Base-by-base conservation (phyloP, 2,329 filamentous ascomycete genomes). In the Furcasterigmium sp. region DNA sequence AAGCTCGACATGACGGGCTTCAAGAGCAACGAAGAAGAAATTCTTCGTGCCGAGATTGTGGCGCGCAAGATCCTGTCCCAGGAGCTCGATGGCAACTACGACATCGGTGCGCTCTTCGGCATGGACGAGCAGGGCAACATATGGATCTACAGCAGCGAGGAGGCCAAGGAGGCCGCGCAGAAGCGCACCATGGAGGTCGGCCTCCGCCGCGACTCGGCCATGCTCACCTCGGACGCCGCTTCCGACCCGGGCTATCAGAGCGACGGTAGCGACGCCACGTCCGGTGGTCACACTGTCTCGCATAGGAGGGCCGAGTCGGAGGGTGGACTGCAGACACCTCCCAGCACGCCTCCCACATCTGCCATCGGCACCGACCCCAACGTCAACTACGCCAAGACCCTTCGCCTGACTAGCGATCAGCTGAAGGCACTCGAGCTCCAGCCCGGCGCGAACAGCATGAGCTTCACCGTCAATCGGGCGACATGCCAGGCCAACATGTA, bases 111-210 rank as follows among this genome's bases (percentile, higher is more conserved):
- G 2, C 74, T 98, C 23, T 95, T 98, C 54, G 93, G 91, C 11
- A 91, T 93, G 36, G 93, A 98, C 58, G 90, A 95, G 57, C 82
- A 93, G 46, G 93, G 93, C 7, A 98, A 98, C 56, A 74, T 98
- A n/a, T 97, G 93, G 91, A 97, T 98, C 52, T 98, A 98, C 68
- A 93, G 90, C 66, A 97, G 91, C 55, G 91, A 97, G 62, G 91
- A 95, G 58, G 90, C 93, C 19, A 97, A 96, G 59, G 85, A 93
- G 55, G 85, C 87, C 7, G 91, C 91, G 25, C 84, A 84, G 69
- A 83, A 85, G 60, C 76, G 69, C 53, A 76, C 75, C 2, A 72
- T 76, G 47, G 74, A 78, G 44, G 47, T 44, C 11, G 47, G 46
- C 10, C 42, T 49, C 19, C 39, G 42, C 21, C 41, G 30, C 8